These are phyloP conservation scores for Saccharomyces hybrid DNA, from an alignment of 1,139 yeast species.

Conservation along the genomic window DNA sequence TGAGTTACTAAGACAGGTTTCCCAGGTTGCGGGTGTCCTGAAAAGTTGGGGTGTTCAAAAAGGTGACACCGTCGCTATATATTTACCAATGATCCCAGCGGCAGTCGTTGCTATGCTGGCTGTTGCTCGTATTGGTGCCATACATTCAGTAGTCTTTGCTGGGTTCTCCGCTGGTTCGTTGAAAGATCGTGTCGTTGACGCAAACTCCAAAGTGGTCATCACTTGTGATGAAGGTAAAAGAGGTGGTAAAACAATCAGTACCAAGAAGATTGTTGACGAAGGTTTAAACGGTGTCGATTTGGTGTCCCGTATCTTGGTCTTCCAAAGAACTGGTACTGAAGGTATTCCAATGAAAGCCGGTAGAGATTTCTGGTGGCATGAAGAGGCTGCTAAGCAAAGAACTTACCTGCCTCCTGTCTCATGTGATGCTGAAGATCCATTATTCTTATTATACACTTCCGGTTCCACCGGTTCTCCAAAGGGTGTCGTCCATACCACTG, in stretches of 20 bases:
- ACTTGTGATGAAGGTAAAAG: constrained; percentile 94
- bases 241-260: constrained; percentile 80
- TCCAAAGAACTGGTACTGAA: constrained; percentile 64
- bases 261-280: constrained; percentile 84
- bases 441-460: constrained; percentile 84
- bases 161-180: constrained; percentile 94
- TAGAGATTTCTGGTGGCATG: constrained; percentile 94
- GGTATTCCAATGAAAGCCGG: constrained; percentile 61
- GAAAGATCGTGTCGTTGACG: constrained; percentile 82
- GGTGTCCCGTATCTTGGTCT: constrained; percentile 76
- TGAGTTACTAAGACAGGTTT: constrained; percentile 79
- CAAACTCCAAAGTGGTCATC: constrained; percentile 76
- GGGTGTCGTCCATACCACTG: constrained; percentile 94
- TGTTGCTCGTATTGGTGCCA: constrained; percentile 89
- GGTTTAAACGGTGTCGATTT: constrained; percentile 71
- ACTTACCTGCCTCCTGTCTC: constrained; percentile 84
- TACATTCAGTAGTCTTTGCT: constrained; percentile 90
- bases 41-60: constrained; percentile 78
- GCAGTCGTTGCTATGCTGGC: constrained; percentile 89
- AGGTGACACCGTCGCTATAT: constrained; percentile 95
- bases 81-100: constrained; percentile 95
- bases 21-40: constrained; percentile 81
- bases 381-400: constrained; percentile 69
- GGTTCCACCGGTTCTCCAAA: constrained; percentile 98
- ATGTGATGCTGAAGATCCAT: constrained; percentile 84